Base-by-base conservation (phyloP, 129 eudicot genomes). In the Tagetes erecta region DNA sequence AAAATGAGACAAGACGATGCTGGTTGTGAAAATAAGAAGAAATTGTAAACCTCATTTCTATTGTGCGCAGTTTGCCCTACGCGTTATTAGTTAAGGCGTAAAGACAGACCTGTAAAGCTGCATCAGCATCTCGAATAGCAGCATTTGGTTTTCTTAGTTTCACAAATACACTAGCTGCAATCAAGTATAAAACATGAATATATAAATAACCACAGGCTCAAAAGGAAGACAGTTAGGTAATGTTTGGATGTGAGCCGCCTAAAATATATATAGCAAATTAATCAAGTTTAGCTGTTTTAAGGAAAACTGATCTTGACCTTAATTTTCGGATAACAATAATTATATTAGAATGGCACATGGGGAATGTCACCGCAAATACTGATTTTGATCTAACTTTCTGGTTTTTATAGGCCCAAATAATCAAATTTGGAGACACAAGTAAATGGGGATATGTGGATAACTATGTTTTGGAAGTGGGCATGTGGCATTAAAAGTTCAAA, bases 81-180 rank as follows among this genome's bases (percentile, higher is more conserved):
- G 13, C 31, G 52, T 40, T 35, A 45, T 45, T 63, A 51, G 31
- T 36, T 27, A 68, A 44, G 75, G 62, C 56, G 49, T 50, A 55
- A 8, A 31, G 59, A 67, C 68, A 76, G 70, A 90, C 98, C 97
- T 93, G 64, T 76, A 93, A 81, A 71, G 98, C 96, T 68, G 97
- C 92, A 84, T 83, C 82, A 78, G 97, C 98, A 86, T 93, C 98
- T 37, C 89, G 84, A 70, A 90, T 90, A 8, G 98, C 97, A 73
- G 97, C 98, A 86, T 93, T 93, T 38, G 97, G 98, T 70, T 93
- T 93, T 78, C 65, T 83, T 75, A 88, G 78, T 83, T 82, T 83
- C 59, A 86, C 67, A 77, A 49, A 90, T 47, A 86, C 87, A 88
- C 80, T 83, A 76, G 91, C 98, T 90, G 95, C 71, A 84, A 50